Percentiles rank a stretch among this genome's conserved stretches.
These are phyloP conservation scores for Rhodosporidiobolus sp. DNA, from an alignment of 768 basidiomycete species.

Conservation along the genomic window DNA sequence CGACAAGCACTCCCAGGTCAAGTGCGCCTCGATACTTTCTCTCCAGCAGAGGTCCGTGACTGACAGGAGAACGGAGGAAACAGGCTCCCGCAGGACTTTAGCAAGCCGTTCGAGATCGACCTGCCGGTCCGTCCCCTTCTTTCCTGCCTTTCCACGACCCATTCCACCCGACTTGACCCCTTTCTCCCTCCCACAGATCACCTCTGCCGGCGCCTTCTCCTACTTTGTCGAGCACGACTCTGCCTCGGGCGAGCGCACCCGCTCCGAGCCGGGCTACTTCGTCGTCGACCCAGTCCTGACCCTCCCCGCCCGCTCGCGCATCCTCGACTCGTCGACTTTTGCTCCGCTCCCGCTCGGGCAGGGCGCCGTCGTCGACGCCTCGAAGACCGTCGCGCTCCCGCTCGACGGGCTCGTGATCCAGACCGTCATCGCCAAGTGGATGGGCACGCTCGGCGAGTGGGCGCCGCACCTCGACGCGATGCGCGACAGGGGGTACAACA, in stretches of 20 bases:
- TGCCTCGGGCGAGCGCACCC: conserved; percentile 59
- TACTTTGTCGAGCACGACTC: conserved; percentile 85
- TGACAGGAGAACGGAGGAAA: not conserved
- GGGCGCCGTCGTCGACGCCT: conserved; percentile 56
- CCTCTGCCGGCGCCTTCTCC: conserved; percentile 90
- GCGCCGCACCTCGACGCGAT: conserved; percentile 74
- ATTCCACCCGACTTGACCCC: not conserved
- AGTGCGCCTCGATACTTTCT: conserved; percentile 54
- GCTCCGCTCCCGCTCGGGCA: conserved; percentile 55
- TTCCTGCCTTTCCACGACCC: too few species aligned
- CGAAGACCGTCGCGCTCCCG: conserved; percentile 63
- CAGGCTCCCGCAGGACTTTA: conserved; percentile 80
- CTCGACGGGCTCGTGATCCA: conserved; percentile 84
- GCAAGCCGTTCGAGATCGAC: conserved; percentile 87
- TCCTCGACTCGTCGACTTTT: conserved; percentile 58
- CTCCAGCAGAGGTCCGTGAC: too few species aligned
- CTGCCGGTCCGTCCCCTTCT: conserved; percentile 55
- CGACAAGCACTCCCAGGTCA: conserved; percentile 67
- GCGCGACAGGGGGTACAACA: conserved; percentile 87
- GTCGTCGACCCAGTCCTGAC: conserved; percentile 89
- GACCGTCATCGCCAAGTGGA: conserved; percentile 95
- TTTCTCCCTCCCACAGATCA: conserved; percentile 55
- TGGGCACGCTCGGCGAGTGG: conserved; percentile 82
- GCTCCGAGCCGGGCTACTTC: conserved; percentile 84
- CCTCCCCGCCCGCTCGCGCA: conserved; percentile 66